Evolutionary conservation across 2,329 filamentous ascomycete species (phyloP), one percentile per base, ranked within the genome.

Genomic region (Pestalotiopsis sp.): DNA sequence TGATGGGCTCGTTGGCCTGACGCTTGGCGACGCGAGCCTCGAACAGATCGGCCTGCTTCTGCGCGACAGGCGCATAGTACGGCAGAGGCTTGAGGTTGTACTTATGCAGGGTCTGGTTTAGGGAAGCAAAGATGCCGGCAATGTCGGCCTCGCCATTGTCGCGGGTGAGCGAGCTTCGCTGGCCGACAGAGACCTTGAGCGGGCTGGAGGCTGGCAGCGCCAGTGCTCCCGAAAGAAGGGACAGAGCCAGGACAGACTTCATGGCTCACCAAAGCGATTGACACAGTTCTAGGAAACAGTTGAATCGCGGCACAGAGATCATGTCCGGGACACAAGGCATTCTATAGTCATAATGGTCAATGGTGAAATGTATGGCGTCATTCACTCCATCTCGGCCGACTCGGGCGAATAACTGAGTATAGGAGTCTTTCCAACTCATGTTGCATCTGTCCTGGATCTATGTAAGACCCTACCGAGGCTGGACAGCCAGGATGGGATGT

Each of bases 21-120:
- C 63, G 22, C 48, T 65, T 65, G 7, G 24, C 63, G 13, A 56
- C 20, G 11, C 20, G 20, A 2, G 48, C 40, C 10, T 35, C 48
- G 26, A 65, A 35, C 48, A 65, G 13, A 4, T 26, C 48, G 13
- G 63, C 63, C 24, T 65, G 63, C 48, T 56, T 40, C 48, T 38
- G n/a, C n/a, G 63, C 63, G 30, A 65, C 63, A 14, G 63, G 63
- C 14, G 44, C 63, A 44, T 65, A 65, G 48, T 65, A 65, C 7
- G 63, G 63, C 24, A 65, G 48, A 24, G 63, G 63, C 48, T 65
- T 24, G n/a, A 56, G 17, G 22, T 57, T 57, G 26, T 65, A 65
- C 35, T 65, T 65, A 30, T 56, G 44, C 26, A 65, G 26, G 1
- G 63, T 65, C 22, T 65, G 63, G 17, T 65, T 65, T 17, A 65